These are phyloP conservation scores for Chalaropsis ovoidea DNA, from an alignment of 2,329 filamentous ascomycete species.

Conservation along the genomic window DNA sequence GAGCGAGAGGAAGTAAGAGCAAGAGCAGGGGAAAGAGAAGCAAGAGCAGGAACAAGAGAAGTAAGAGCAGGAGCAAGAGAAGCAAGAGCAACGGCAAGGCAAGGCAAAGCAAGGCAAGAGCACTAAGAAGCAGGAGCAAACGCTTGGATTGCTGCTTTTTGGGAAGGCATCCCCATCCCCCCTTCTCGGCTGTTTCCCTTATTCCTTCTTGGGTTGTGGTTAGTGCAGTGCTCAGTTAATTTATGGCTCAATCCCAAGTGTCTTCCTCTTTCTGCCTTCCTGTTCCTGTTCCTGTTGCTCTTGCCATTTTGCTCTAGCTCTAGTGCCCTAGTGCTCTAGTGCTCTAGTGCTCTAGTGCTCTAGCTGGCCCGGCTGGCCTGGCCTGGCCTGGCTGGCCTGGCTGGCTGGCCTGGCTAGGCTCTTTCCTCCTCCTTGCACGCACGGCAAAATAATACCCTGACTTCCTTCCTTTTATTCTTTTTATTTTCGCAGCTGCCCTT, in stretches of 20 bases:
- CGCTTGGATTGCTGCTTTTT: background rate
- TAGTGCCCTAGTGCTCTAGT: background rate
- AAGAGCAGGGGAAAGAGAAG: background rate
- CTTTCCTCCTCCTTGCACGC: conserved; percentile 13
- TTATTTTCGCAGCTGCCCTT: conserved; percentile 12
- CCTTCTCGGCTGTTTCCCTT: conserved; percentile 8
- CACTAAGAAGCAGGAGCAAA: background rate
- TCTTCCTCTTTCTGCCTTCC: background rate
- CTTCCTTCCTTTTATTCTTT: conserved; percentile 2
- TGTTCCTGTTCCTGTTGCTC: conserved; percentile 8
- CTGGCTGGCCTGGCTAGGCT: background rate
- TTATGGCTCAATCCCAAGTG: background rate
- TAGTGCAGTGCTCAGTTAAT: background rate
- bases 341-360: background rate
- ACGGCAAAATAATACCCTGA: conserved; percentile 1
- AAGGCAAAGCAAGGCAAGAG: no score
- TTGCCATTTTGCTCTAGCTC: conserved; percentile 1
- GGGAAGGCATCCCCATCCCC: no score
- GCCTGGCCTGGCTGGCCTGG: background rate
- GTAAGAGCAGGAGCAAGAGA: background rate
- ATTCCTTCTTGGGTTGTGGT: background rate
- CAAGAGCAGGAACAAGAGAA: background rate
- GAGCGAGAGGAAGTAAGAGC: background rate
- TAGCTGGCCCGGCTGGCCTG: background rate
- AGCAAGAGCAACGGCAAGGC: background rate